phyloP scores from a whole-genome alignment of 306 rosid species.

The Vigna mungo region DNA sequence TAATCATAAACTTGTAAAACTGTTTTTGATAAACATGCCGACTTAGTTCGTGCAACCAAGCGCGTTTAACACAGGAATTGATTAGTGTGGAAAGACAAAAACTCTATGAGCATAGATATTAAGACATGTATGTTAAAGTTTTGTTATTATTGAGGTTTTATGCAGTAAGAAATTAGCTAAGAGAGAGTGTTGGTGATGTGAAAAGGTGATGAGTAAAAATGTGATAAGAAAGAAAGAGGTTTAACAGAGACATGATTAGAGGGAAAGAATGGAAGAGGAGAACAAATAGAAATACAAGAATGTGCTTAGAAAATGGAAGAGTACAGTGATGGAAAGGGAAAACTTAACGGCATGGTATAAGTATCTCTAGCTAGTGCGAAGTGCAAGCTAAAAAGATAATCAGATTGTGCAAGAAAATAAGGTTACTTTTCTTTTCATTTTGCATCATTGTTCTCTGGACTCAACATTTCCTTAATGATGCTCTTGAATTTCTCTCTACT shows the following conservation, averaged over 20 bases:
- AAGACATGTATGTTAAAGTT: slow-evolving; percentile 9
- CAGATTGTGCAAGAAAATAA: slow-evolving; percentile 45
- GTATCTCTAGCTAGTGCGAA: slow-evolving; percentile 39
- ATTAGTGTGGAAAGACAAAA: slow-evolving; percentile 4
- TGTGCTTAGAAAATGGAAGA: slow-evolving; percentile 46
- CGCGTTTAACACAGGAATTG: background rate
- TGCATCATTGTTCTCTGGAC: slow-evolving; percentile 47
- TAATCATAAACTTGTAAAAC: slow-evolving; percentile 29
- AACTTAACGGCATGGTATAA: slow-evolving; percentile 53
- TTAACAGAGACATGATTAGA: slow-evolving; percentile 43
- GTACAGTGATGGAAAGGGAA: slow-evolving; percentile 45
- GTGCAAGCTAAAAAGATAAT: slow-evolving; percentile 36
- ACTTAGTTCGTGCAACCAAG: slow-evolving; percentile 26
- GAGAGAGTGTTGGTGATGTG: no score
- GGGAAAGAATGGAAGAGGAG: slow-evolving; percentile 41
- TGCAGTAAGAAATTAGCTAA: slow-evolving; percentile 5
- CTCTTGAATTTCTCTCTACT: slow-evolving; percentile 35
- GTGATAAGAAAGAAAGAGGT: slow-evolving; percentile 10
- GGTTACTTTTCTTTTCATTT: slow-evolving; percentile 51
- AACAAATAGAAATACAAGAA: slow-evolving; percentile 53
- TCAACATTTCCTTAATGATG: slow-evolving; percentile 48
- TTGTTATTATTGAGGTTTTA: background rate
- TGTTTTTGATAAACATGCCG: slow-evolving; percentile 32
- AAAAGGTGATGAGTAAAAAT: background rate
- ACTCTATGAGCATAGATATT: slow-evolving; percentile 16